Base-by-base conservation (phyloP, 306 rosid species). In the Sicyos edulis region DNA sequence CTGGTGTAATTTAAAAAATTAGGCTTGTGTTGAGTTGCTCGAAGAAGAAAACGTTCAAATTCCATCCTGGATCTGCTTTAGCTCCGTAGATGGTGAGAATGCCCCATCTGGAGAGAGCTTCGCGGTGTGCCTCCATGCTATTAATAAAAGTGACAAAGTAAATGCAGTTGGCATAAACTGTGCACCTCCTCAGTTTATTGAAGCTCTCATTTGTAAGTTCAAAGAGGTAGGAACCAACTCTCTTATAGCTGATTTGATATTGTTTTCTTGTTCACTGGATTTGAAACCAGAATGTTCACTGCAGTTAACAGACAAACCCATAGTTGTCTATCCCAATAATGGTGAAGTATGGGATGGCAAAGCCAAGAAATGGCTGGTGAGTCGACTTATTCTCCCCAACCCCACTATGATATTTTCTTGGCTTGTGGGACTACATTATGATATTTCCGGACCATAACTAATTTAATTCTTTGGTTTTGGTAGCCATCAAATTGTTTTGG, bases 291-390 rank as follows among this genome's bases (percentile, higher is more conserved):
- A 34, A 37, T 60, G 51, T 71, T 45, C 24, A 71, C 54, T 78
- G n/a, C 86, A 89, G 96, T 82, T 92, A 78, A 89, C 96, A 17
- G 84, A 84, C 19, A 92, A 88, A 81, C 87, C 83, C 3, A 86
- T 92, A 52, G 56, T 88, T 66, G 96, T 92, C 10, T 92, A 89
- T 78, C 96, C 97, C 10, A 92, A 89, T 67, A 92, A 91, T 51
- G 98, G 98, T 14, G 96, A 92, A 62, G 74, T 84, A 32, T 92
- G 98, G 97, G 98, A 89, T 82, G 95, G 92, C 56, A 88, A 55
- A 75, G 89, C 88, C 61, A 92, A 92, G 81, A 80, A 80, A 81
- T 92, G 98, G 97, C 82, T 88, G 75, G 97, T 89, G 71, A 88
- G 95, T 84, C 37, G 0, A 45, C 51, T 67, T 22, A 52, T n/a